Conservation (phyloP, 176 grass and related monocot genomes). For the Raddia distichophylla region DNA sequence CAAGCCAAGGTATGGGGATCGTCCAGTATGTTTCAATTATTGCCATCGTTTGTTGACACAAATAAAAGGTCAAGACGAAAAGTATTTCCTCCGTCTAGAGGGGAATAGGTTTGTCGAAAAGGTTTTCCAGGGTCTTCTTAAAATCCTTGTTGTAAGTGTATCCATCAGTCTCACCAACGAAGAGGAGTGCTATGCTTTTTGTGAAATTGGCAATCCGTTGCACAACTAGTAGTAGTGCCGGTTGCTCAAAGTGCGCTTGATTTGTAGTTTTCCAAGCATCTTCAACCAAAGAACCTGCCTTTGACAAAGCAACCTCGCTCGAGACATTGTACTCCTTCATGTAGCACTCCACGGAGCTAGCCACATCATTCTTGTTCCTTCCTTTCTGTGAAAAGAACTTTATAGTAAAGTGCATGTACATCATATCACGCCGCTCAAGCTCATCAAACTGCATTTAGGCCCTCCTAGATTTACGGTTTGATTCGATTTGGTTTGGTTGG, state of each 20-base stretch:
- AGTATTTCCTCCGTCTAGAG: background rate
- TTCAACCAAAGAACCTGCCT: background rate
- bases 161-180: background rate
- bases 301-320: no score
- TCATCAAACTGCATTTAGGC: no score
- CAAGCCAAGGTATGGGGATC: no score
- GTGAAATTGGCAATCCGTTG: slow-evolving; percentile 6
- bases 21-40: no score
- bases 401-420: no score
- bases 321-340: no score
- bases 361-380: slow-evolving; percentile 31
- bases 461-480: no score
- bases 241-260: background rate
- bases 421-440: no score
- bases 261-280: slow-evolving; percentile 5
- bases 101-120: background rate
- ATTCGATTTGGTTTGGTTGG: no score
- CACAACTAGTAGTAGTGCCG: background rate
- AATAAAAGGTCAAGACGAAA: no score
- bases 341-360: background rate
- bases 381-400: background rate
- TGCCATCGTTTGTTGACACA: no score
- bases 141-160: slow-evolving; percentile 29
- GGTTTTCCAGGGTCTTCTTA: background rate
- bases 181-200: slow-evolving; percentile 29